Percentiles rank a stretch among this genome's conserved stretches.
Conservation (phyloP, 768 basidiomycete genomes). For the Rhizopogon vesiculosus region DNA sequence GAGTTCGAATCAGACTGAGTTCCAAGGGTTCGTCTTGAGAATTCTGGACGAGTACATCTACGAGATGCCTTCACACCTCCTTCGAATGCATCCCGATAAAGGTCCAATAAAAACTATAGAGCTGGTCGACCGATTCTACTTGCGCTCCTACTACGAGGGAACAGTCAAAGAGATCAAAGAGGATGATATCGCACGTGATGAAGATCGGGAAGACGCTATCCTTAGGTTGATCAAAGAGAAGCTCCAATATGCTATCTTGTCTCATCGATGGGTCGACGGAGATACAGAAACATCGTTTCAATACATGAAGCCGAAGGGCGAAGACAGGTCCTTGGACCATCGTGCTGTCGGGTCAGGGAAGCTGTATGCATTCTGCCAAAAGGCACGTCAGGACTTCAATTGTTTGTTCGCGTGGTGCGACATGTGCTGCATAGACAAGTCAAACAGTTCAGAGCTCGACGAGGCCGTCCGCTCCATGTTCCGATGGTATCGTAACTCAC, state of each 20-base stretch:
- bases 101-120: neutral
- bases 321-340: neutral
- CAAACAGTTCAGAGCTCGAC: constrained; percentile 14
- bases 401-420: constrained; percentile 10
- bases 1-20: neutral
- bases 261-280: constrained; percentile 5
- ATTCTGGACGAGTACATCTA: constrained; percentile 4
- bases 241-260: constrained; percentile 6
- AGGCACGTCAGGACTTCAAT: constrained; percentile 2
- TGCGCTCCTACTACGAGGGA: neutral
- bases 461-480: constrained; percentile 9
- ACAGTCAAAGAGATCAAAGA: neutral
- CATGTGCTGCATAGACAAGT: constrained; percentile 13
- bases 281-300: constrained; percentile 1
- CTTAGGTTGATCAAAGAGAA: neutral
- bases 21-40: neutral
- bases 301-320: neutral
- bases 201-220: constrained; percentile 1
- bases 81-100: neutral
- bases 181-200: neutral
- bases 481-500: constrained; percentile 8
- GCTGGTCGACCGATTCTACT: neutral
- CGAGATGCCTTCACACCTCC: constrained; percentile 4
- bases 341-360: neutral
- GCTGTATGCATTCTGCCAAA: constrained; percentile 5